Conservation (phyloP, 176 grass and related monocot genomes). For the Musa itinerans region DNA sequence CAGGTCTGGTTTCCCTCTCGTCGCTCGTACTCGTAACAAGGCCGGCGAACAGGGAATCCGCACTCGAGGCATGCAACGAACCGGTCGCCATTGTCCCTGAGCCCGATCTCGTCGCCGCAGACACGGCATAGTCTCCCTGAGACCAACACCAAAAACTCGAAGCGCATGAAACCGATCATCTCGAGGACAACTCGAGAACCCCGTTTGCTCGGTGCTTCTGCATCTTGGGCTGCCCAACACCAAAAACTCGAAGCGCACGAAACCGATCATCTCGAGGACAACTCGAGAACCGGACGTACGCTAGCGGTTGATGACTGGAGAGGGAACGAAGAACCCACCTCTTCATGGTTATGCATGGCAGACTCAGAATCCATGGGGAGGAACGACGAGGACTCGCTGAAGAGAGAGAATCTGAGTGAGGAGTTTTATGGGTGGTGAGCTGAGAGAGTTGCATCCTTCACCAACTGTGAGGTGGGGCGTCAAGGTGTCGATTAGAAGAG, state of each 20-base stretch:
- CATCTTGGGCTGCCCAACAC: no score
- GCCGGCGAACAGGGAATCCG: constrained; percentile 70
- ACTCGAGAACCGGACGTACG: neutral
- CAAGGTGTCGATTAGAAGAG: neutral
- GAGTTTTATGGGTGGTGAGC: neutral
- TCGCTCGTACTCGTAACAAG: constrained; percentile 87
- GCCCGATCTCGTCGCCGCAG: constrained; percentile 59
- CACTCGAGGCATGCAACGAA: constrained; percentile 83
- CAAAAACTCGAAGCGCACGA: no score
- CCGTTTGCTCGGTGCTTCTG: no score
- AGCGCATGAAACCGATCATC: neutral
- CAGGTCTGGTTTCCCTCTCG: constrained; percentile 64
- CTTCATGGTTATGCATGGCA: neutral
- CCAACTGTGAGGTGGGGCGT: constrained; percentile 1
- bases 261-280: no score
- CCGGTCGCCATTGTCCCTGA: constrained; percentile 37
- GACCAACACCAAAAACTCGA: neutral
- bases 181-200: no score
- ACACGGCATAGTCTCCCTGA: constrained; percentile 59
- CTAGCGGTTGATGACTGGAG: no score
- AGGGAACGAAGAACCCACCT: neutral
- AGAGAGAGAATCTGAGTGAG: neutral
- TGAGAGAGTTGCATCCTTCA: neutral
- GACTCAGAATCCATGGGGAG: neutral
- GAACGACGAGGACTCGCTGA: neutral